A percentile compares a stretch with the other conserved stretches of the same genome.
These are phyloP conservation scores for Fistulifera pelliculosa DNA, from an alignment of 108 stramenopile genomes.

Conservation along the genomic window DNA sequence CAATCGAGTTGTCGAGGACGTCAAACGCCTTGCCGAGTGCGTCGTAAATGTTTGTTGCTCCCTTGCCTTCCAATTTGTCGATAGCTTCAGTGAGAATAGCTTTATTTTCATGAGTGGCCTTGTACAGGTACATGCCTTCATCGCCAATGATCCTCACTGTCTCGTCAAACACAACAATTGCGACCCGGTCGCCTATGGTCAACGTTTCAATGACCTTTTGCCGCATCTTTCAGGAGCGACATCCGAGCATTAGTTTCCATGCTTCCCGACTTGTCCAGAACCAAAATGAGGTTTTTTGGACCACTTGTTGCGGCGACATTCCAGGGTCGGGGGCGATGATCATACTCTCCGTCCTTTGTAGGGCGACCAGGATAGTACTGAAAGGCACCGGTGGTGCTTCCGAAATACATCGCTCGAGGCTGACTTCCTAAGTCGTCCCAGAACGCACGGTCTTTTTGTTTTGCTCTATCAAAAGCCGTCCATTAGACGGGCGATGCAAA, in stretches of 20 bases:
- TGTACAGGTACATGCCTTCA: not conserved
- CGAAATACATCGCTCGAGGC: conserved; percentile 42
- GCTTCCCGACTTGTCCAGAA: conserved; percentile 39
- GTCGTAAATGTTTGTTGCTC: conserved; percentile 13
- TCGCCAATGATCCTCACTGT: conserved; percentile 5
- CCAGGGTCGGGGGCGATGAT: conserved; percentile 63
- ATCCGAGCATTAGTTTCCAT: conserved; percentile 30
- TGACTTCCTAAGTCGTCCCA: conserved; percentile 16
- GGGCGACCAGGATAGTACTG: conserved; percentile 43
- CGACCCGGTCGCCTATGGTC: conserved; percentile 35
- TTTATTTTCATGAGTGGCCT: conserved; percentile 7
- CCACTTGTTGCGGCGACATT: conserved; percentile 49
- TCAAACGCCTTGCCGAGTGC: conserved; percentile 14
- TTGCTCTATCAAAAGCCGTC: conserved; percentile 2
- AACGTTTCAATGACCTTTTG: conserved; percentile 34
- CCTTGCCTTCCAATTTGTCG: not conserved
- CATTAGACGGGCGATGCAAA: conserved; percentile 2
- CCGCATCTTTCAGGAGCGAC: conserved; percentile 27
- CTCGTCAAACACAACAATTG: conserved; percentile 24
- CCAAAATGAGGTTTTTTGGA: conserved; percentile 55
- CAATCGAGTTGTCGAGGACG: conserved; percentile 8
- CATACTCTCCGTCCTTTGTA: conserved; percentile 29
- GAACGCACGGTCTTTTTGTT: not conserved
- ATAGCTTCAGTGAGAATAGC: not conserved
- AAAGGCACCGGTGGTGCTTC: conserved; percentile 40